Conservation (phyloP, 2,329 filamentous ascomycete species). For the Aureobasidium lini region DNA sequence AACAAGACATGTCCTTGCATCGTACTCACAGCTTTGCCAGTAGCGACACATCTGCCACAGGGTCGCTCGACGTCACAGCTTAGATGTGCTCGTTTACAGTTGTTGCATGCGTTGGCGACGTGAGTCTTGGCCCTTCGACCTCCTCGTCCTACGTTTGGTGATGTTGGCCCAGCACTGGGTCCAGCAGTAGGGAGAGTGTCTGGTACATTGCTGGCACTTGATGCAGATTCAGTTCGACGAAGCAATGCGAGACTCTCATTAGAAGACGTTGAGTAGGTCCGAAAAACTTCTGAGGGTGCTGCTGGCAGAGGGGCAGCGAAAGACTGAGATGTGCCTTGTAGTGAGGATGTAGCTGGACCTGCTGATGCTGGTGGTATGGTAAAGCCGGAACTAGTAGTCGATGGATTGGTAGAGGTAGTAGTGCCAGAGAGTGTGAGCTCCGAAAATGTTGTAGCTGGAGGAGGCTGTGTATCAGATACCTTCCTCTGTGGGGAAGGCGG, state of each 20-base stretch:
- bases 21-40: conserved; percentile 57
- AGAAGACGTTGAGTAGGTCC: conserved; percentile 9
- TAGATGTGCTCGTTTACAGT: conserved; percentile 78
- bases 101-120: conserved; percentile 76
- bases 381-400: neutral
- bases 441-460: neutral
- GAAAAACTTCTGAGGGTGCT: neutral
- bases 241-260: conserved; percentile 21
- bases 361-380: neutral
- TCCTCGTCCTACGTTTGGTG: conserved; percentile 15
- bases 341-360: neutral
- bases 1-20: neutral
- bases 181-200: conserved; percentile 9
- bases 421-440: neutral
- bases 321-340: neutral
- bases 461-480: conserved; percentile 7
- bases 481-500: conserved; percentile 35
- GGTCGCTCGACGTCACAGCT: conserved; percentile 61
- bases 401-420: neutral
- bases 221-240: neutral
- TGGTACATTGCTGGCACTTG: conserved; percentile 2
- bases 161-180: conserved; percentile 1
- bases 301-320: neutral
- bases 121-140: conserved; percentile 48
- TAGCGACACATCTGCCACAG: conserved; percentile 68